Evolutionary conservation across 2,329 filamentous ascomycete species (phyloP).

Genomic region (Monosporascus sp.): DNA sequence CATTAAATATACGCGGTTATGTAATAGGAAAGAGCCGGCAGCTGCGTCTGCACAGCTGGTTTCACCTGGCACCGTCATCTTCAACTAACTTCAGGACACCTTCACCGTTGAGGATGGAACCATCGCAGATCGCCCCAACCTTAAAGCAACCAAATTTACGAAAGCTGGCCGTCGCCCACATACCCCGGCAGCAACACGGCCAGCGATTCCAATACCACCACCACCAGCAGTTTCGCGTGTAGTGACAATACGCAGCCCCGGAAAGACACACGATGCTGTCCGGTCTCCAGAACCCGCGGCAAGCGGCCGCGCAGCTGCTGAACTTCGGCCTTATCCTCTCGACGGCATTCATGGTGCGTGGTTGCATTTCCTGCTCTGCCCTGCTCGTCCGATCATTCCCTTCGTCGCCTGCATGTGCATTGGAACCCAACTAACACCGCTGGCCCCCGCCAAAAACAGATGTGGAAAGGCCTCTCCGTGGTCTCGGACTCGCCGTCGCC

Average conservation of each 20-base stretch:
- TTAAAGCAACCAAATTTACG: too few species aligned
- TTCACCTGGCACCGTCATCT: too few species aligned
- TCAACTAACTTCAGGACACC: too few species aligned
- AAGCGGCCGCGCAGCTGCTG: constrained; percentile 73
- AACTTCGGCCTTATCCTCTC: constrained; percentile 89
- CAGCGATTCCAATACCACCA: background rate
- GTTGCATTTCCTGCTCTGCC: background rate
- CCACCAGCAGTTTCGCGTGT: background rate
- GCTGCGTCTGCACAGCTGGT: too few species aligned
- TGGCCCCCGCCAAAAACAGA: constrained; percentile 30
- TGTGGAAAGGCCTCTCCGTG: constrained; percentile 86
- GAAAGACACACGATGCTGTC: constrained; percentile 54
- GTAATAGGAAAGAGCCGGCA: too few species aligned
- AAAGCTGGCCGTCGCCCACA: too few species aligned
- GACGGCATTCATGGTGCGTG: constrained; percentile 80
- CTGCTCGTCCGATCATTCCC: background rate
- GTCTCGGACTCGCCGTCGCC: constrained; percentile 69
- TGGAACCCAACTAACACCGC: constrained; percentile 9
- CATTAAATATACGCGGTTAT: too few species aligned
- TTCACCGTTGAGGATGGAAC: too few species aligned
- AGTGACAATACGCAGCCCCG: background rate
- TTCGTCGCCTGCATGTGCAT: background rate
- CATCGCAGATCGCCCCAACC: too few species aligned
- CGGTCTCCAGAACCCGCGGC: constrained; percentile 67
- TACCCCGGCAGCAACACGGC: too few species aligned